Base-by-base conservation (phyloP, 305 asterid species). In the Solanum aculeatissimum region DNA sequence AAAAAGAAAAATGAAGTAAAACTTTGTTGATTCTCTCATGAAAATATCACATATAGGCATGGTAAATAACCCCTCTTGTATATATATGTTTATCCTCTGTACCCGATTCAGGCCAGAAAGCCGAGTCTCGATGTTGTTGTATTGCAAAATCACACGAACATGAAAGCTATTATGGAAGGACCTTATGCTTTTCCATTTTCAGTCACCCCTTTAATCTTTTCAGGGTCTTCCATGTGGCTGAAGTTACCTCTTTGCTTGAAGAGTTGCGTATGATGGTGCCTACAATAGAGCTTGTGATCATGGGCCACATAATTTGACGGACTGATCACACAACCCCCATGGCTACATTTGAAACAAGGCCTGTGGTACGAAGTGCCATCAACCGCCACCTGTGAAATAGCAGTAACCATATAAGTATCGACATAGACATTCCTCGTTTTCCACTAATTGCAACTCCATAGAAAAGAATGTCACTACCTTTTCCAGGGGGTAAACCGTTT, bases 261-360 rank as follows among this genome's bases (percentile, higher is more conserved):
- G 10, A 93, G 96, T 88, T 94, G 98, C 0, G 92, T 85, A 49
- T 94, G 97, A 85, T 95, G 98, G 83, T 94, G 98, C 91, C 95
- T 91, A 40, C 98, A 95, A 81, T 92, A 95, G 40, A 95, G 92
- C 27, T 86, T 91, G 21, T 91, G 96, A 81, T 93, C 96, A 66
- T 95, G 98, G 0, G 98, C 93, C 15, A 95, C 87, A 85, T 92
- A 95, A 55, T 92, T 93, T 3, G 98, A 95, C 15, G 98, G 98
- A 81, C 97, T 95, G 83, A 95, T 93, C 75, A 89, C 87, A 38
- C 98, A 93, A 18, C 98, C 98, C 0, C 98, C 98, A 0, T 93
- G 93, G 87, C 92, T 89, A 83, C 98, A 95, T 91, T 87, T 95
- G 92, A 95, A 95, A 84, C 98, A 95, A 9, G 89, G 60, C 86